Conservation (phyloP, 805 yeast genomes). For the Teunomyces funiuensis region DNA sequence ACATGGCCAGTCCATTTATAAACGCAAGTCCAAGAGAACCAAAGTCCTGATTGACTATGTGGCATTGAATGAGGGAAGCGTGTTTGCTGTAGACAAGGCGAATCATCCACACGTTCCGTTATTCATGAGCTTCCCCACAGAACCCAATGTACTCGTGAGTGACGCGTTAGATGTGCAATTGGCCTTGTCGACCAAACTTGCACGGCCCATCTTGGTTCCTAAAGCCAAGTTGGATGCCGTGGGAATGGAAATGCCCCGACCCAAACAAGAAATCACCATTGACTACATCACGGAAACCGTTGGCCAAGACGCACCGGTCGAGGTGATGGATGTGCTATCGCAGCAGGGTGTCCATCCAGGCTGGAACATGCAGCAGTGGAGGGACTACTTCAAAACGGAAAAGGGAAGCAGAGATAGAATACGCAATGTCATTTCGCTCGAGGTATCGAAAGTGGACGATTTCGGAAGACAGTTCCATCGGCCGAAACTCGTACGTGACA, state of each 20-base stretch:
- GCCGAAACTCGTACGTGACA: constrained; percentile 62
- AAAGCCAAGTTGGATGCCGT: constrained; percentile 24
- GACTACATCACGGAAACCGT: constrained; percentile 54
- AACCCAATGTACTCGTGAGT: constrained; percentile 28
- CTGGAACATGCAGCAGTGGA: constrained; percentile 76
- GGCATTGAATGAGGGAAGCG: constrained; percentile 75
- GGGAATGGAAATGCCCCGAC: constrained; percentile 55
- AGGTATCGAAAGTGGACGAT: constrained; percentile 57
- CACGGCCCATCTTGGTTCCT: constrained; percentile 49
- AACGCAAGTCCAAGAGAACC: constrained; percentile 56
- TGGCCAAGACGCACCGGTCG: constrained; percentile 64
- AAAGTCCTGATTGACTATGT: constrained; percentile 67
- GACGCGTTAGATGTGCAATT: constrained; percentile 34
- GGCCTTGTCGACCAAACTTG: constrained; percentile 32
- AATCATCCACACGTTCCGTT: constrained; percentile 52
- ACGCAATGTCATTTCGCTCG: constrained; percentile 79
- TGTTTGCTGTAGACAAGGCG: constrained; percentile 44
- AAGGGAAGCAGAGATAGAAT: constrained; percentile 57
- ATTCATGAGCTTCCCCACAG: constrained; percentile 27
- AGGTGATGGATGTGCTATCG: constrained; percentile 87
- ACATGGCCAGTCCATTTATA: constrained; percentile 51
- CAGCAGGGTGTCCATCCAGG: constrained; percentile 62
- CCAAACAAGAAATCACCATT: constrained; percentile 45
- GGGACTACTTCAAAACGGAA: constrained; percentile 58
- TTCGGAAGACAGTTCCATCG: constrained; percentile 52